phyloP scores from a whole-genome alignment of 2,329 filamentous ascomycete species.

The Coniochaeta sp. region DNA sequence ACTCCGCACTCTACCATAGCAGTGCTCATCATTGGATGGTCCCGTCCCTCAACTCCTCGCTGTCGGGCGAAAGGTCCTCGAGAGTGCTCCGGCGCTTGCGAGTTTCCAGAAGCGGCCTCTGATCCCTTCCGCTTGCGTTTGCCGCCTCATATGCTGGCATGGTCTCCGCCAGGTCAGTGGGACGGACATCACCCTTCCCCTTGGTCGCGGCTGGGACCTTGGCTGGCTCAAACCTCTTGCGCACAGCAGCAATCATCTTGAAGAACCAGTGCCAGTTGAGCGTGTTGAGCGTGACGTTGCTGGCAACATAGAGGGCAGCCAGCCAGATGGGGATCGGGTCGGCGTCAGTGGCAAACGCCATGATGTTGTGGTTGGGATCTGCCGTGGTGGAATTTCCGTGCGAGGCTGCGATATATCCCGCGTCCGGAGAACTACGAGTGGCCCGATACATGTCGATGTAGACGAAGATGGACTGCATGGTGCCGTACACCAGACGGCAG shows the following conservation, averaged over 20 bases:
- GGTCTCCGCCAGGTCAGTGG: background rate
- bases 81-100: slow-evolving; percentile 10
- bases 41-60: slow-evolving; percentile 16
- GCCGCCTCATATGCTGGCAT: slow-evolving; percentile 6
- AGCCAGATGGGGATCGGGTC: slow-evolving; percentile 62
- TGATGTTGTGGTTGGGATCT: slow-evolving; percentile 30
- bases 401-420: slow-evolving; percentile 21
- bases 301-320: slow-evolving; percentile 56
- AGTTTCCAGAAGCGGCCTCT: background rate
- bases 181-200: slow-evolving; percentile 12
- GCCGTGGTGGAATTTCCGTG: slow-evolving; percentile 24
- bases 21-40: slow-evolving; percentile 15
- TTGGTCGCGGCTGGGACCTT: slow-evolving; percentile 21
- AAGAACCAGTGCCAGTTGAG: slow-evolving; percentile 82
- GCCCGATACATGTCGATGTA: slow-evolving; percentile 62
- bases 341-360: slow-evolving; percentile 40
- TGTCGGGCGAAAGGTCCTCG: slow-evolving; percentile 17
- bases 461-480: slow-evolving; percentile 61
- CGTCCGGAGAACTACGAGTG: slow-evolving; percentile 34
- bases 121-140: background rate
- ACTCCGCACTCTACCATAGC: background rate
- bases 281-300: slow-evolving; percentile 65
- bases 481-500: slow-evolving; percentile 71
- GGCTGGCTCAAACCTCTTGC: slow-evolving; percentile 62
- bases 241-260: slow-evolving; percentile 76